These are phyloP conservation scores for Blyttiomyces sp. DNA, from an alignment of 371 early-diverging fungal species.

Conservation along the genomic window DNA sequence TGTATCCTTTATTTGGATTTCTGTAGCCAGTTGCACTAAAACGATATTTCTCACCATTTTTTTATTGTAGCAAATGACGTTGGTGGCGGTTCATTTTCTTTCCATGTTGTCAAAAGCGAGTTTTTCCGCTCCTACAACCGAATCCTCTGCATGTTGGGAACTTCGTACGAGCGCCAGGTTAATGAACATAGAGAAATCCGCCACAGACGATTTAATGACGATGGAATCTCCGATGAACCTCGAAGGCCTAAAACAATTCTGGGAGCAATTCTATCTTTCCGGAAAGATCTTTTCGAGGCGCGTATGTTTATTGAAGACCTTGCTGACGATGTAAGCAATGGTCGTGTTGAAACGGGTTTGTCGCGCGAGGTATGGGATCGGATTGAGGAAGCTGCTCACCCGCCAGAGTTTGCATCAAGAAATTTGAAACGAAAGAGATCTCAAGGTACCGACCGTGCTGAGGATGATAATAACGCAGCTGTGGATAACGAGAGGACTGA, in stretches of 20 bases:
- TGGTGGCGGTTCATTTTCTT: conserved; percentile 26
- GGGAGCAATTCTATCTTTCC: conserved; percentile 30
- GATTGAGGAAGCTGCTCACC: no score
- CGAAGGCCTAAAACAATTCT: conserved; percentile 25
- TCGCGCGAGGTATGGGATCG: conserved; percentile 4
- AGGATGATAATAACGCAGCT: background rate
- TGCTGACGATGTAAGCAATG: conserved; percentile 4
- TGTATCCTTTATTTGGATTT: background rate
- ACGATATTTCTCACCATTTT: background rate
- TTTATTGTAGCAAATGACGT: conserved; percentile 33
- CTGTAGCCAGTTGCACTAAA: no score
- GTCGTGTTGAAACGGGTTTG: conserved; percentile 8
- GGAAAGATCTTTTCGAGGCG: conserved; percentile 15
- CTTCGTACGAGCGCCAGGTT: conserved; percentile 11
- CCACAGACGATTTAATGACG: background rate
- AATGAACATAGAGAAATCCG: background rate
- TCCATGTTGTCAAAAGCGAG: conserved; percentile 20
- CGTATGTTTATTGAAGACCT: conserved; percentile 22
- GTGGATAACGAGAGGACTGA: background rate
- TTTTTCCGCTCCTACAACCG: conserved; percentile 25
- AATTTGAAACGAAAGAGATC: background rate
- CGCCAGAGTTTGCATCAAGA: no score
- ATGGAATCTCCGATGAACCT: background rate
- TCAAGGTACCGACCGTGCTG: background rate
- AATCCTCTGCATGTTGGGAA: conserved; percentile 30